Percentiles rank a stretch among this genome's conserved stretches.
Evolutionary conservation across 106 monocot species (phyloP).

Genomic region (Amphibolis antarctica): DNA sequence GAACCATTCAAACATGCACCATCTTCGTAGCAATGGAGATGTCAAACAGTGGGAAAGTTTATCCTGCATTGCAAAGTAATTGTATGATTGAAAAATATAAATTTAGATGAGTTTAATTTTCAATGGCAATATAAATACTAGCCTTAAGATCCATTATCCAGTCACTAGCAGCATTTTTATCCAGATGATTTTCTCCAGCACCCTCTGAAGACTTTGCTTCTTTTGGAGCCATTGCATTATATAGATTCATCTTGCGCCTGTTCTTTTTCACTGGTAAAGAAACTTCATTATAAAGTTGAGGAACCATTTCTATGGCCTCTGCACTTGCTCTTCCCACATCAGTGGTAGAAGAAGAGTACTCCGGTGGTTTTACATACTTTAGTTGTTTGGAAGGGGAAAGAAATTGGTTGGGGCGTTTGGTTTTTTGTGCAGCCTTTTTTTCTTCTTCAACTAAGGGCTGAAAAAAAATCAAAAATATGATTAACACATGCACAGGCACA

Average conservation of each 20-base stretch:
- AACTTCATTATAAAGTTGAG: constrained; percentile 23
- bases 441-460: constrained; percentile 53
- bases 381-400: constrained; percentile 31
- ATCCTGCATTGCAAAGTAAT: constrained; percentile 31
- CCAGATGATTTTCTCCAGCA: constrained; percentile 30
- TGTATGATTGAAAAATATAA: background rate
- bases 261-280: constrained; percentile 27
- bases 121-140: background rate
- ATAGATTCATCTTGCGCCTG: constrained; percentile 46
- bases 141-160: constrained; percentile 40
- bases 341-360: constrained; percentile 31
- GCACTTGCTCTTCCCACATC: constrained; percentile 20
- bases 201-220: constrained; percentile 37
- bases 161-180: constrained; percentile 21
- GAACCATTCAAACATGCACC: constrained; percentile 98
- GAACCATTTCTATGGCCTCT: constrained; percentile 26
- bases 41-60: constrained; percentile 58
- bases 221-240: constrained; percentile 38
- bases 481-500: too few relatives aligned
- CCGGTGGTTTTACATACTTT: constrained; percentile 32
- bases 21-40: constrained; percentile 63
- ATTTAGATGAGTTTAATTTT: background rate
- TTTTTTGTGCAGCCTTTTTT: constrained; percentile 36
- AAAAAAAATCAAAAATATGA: background rate
- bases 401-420: constrained; percentile 38